Conservation (phyloP, 805 yeast genomes). For the Candida namnaoensis region DNA sequence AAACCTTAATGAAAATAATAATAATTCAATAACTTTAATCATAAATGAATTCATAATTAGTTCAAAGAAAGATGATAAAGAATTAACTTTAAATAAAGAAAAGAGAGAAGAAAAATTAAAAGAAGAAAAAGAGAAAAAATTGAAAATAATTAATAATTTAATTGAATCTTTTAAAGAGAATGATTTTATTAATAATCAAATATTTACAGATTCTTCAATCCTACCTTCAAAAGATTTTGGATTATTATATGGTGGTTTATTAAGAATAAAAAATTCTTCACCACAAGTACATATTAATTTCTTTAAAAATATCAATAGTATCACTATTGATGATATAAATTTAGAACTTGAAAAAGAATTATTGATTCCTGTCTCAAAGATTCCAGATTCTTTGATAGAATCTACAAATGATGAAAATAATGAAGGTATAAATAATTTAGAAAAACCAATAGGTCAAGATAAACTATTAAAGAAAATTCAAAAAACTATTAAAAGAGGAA, state of each 20-base stretch:
- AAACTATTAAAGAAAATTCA: constrained; percentile 28
- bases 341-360: constrained; percentile 45
- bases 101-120: constrained; percentile 12
- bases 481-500: constrained; percentile 32
- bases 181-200: constrained; percentile 15
- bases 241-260: constrained; percentile 52
- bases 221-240: constrained; percentile 38
- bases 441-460: constrained; percentile 50
- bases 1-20: no score
- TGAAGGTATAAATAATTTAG: no score
- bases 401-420: neutral
- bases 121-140: constrained; percentile 10
- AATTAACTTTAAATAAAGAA: constrained; percentile 8
- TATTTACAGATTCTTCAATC: constrained; percentile 41
- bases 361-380: constrained; percentile 9
- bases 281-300: neutral
- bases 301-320: constrained; percentile 15
- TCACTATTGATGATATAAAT: constrained; percentile 21
- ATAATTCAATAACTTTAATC: constrained; percentile 13
- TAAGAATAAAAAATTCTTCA: constrained; percentile 32
- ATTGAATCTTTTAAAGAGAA: constrained; percentile 8
- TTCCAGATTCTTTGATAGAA: constrained; percentile 5
- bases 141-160: constrained; percentile 14
- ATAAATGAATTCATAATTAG: constrained; percentile 49
- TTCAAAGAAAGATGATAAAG: constrained; percentile 21